Conservation (phyloP, 768 basidiomycete genomes). For the Pulveroboletus ravenelii region DNA sequence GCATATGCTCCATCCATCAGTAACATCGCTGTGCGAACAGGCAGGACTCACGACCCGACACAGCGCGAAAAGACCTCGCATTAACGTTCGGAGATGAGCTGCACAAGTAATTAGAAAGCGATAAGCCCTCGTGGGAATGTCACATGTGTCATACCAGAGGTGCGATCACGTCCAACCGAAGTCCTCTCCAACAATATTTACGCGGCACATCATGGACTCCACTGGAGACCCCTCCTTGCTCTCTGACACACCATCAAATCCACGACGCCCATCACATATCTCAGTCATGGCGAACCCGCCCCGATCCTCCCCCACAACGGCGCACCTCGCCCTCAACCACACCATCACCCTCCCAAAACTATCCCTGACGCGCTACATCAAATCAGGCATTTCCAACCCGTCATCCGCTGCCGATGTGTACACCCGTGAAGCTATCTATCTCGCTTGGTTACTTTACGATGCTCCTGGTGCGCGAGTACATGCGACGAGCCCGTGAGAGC, state of each 20-base stretch:
- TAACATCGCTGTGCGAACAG: neutral
- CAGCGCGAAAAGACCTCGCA: constrained; percentile 77
- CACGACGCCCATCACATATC: constrained; percentile 46
- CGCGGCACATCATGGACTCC: constrained; percentile 2
- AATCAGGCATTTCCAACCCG: constrained; percentile 43
- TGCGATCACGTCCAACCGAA: no score
- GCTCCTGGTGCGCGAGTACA: constrained; percentile 76
- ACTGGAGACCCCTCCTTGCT: constrained; percentile 41
- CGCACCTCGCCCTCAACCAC: constrained; percentile 58
- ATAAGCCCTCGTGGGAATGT: no score
- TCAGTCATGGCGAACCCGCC: constrained; percentile 34
- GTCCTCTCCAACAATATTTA: no score
- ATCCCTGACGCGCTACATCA: constrained; percentile 72
- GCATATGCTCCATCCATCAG: constrained; percentile 2
- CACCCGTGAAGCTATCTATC: constrained; percentile 73
- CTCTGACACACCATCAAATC: constrained; percentile 62
- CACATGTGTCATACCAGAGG: no score
- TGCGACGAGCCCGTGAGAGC: constrained; percentile 75
- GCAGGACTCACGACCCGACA: constrained; percentile 74
- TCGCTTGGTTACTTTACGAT: constrained; percentile 79
- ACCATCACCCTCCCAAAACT: constrained; percentile 61
- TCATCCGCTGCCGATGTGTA: constrained; percentile 49
- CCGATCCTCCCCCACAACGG: constrained; percentile 51
- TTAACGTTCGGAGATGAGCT: constrained; percentile 95
- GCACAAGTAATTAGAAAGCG: constrained; percentile 5